Conservation (phyloP, 2,329 filamentous ascomycete species). For the Orbilia brochopaga region DNA sequence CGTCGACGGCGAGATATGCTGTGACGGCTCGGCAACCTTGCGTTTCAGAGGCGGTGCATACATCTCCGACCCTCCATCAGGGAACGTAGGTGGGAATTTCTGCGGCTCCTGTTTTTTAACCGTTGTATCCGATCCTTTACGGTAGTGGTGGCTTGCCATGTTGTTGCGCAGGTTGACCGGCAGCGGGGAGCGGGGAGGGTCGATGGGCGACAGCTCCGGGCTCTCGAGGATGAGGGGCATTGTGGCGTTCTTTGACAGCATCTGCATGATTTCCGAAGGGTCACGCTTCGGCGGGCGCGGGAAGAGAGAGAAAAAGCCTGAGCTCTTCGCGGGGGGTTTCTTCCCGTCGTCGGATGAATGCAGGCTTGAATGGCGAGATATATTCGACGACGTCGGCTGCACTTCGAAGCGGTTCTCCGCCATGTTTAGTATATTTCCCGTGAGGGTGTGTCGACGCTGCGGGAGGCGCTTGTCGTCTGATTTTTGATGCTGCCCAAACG, state of each 20-base stretch:
- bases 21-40: not conserved
- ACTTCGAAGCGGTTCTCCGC: not conserved
- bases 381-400: not conserved
- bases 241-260: conserved; percentile 9
- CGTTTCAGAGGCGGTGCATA: not conserved
- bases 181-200: conserved; percentile 6
- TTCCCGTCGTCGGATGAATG: not conserved
- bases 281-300: conserved; percentile 26
- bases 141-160: conserved; percentile 3
- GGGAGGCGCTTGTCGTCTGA: not conserved
- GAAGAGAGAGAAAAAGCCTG: conserved; percentile 22
- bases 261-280: conserved; percentile 10
- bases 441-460: conserved; percentile 24
- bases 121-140: conserved; percentile 4
- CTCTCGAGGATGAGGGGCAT: conserved; percentile 26
- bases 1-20: not conserved
- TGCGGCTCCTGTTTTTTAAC: not conserved
- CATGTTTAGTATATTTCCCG: conserved; percentile 26
- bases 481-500: not conserved
- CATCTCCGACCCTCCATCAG: not conserved
- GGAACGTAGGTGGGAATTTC: not conserved
- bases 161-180: conserved; percentile 6
- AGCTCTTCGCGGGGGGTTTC: conserved; percentile 5
- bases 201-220: conserved; percentile 7
- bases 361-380: conserved; percentile 16